Evolutionary conservation across 2,329 filamentous ascomycete species (phyloP).

Genomic region (Phialocephala subalpina): DNA sequence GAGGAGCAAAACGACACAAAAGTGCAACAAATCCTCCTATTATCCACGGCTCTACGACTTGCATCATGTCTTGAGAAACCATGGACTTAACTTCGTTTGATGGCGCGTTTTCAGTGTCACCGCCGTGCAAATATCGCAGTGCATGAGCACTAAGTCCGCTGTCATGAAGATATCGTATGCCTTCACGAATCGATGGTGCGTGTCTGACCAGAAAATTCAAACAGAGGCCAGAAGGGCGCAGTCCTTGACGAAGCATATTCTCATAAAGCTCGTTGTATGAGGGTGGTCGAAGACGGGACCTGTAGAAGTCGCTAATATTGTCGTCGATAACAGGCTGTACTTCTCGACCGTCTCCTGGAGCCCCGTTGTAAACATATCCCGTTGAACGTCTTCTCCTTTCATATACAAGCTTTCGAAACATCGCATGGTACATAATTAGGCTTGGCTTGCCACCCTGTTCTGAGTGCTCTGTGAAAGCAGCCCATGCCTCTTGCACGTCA

Average conservation of each 20-base stretch:
- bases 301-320: constrained; percentile 71
- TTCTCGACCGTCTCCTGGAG: constrained; percentile 69
- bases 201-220: constrained; percentile 64
- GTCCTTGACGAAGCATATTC: constrained; percentile 59
- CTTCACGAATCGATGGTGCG: constrained; percentile 56
- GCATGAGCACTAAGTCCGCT: constrained; percentile 42
- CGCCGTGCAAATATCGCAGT: constrained; percentile 29
- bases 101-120: neutral
- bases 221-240: constrained; percentile 57
- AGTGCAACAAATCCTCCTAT: constrained; percentile 57
- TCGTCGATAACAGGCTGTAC: constrained; percentile 60
- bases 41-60: constrained; percentile 13
- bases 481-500: constrained; percentile 69
- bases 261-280: constrained; percentile 64
- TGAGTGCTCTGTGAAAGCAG: constrained; percentile 47
- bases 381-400: constrained; percentile 38
- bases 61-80: constrained; percentile 4
- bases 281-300: constrained; percentile 68
- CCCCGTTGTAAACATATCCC: constrained; percentile 34
- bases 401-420: constrained; percentile 65
- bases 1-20: constrained; percentile 49
- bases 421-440: constrained; percentile 60
- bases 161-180: constrained; percentile 58
- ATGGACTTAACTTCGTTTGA: neutral
- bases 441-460: constrained; percentile 47